Base-by-base conservation (phyloP, 108 stramenopile species). In the Chaetoceros muelleri region DNA sequence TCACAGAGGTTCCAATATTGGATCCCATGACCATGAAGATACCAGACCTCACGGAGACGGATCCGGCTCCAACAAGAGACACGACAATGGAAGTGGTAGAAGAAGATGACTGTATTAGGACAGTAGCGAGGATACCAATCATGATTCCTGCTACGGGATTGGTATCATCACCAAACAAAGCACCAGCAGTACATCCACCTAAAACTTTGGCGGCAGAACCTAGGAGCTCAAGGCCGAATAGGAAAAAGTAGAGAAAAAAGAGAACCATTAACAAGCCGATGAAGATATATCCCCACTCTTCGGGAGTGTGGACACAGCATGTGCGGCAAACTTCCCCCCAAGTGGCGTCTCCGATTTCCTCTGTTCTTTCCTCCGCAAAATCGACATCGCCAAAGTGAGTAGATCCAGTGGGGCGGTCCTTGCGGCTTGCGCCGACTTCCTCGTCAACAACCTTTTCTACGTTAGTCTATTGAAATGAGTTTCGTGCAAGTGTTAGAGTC, bases 61-160 rank as follows among this genome's bases (percentile, higher is more conserved):
- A 65, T 3, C 58, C 75, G 22, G 73, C 64, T 24, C 81, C 81
- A 25, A 83, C 85, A 44, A 83, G 62, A 24, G 76, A 61, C 24
- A 87, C 85, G 55, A 87, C 72, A 58, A 87, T 87, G n/a, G 82
- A 81, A 23, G 85, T 87, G 55, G 85, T 81, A 8, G 85, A 80
- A 53, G 73, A 69, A 2, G 82, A 84, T 46, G 75, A 77, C 62
- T 87, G 85, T 3, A 87, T 40, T 45, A 87, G 61, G 24, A 75
- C 85, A 19, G 85, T 84, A 40, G 76, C 75, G 18, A 87, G 50
- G 31, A 77, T 70, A 24, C 85, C 85, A 46, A 83, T 70, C 58
- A 82, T 78, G 20, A 87, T 61, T 0, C 69, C 72, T 44, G 80
- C 82, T n/a, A 87, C 70, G 16, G 85, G 85, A 59, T 87, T 87